Conservation (phyloP, 305 asterid species). For the Solanum aculeatissimum region DNA sequence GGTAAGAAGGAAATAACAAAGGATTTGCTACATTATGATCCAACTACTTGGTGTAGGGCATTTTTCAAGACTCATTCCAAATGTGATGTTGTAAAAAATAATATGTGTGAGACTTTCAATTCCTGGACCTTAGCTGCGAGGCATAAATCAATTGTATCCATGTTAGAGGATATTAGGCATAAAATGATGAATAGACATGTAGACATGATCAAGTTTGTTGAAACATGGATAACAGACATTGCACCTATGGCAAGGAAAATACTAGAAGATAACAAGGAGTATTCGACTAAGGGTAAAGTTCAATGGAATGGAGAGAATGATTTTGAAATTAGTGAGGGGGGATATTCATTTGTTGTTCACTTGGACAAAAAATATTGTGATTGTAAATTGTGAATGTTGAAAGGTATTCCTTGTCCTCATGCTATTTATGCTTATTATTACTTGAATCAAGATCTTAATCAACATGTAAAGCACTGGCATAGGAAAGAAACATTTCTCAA, state of each 20-base stretch:
- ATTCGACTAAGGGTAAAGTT: not conserved
- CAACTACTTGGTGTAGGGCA: not conserved
- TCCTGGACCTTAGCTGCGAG: not conserved
- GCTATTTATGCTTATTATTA: not conserved
- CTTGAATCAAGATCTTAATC: not conserved
- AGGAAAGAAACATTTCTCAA: not conserved
- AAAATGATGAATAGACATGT: not conserved
- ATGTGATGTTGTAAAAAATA: not conserved
- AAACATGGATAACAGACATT: not conserved
- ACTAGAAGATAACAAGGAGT: not conserved
- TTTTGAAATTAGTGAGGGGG: not conserved
- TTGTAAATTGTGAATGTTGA: not conserved
- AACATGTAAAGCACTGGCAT: not conserved
- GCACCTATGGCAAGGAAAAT: not conserved
- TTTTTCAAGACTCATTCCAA: not conserved
- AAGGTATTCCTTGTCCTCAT: not conserved
- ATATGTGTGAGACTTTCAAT: not conserved
- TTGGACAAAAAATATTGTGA: not conserved
- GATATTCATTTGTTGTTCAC: not conserved
- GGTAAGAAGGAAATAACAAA: not conserved
- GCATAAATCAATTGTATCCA: not conserved
- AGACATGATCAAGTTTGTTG: not conserved
- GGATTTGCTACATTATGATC: not conserved
- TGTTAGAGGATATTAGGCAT: not conserved
- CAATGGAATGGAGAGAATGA: not conserved